Conservation (phyloP, 2,329 filamentous ascomycete species). For the Colletotrichum paranaense region DNA sequence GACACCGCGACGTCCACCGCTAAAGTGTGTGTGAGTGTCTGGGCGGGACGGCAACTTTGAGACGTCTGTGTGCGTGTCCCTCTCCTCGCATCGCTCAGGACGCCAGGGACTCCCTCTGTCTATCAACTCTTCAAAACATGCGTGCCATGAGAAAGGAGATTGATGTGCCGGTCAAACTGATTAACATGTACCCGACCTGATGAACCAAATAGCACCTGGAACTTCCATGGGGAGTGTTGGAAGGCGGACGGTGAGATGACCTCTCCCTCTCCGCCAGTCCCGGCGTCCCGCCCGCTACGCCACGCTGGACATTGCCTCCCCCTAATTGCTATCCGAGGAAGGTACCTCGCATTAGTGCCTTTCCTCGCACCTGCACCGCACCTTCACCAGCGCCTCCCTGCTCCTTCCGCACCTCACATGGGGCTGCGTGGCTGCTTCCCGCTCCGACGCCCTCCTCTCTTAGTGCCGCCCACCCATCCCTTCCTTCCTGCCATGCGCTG, state of each 20-base stretch:
- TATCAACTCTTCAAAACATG: background rate
- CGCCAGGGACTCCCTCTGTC: background rate
- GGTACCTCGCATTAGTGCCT: background rate
- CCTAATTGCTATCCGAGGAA: slow-evolving; percentile 4
- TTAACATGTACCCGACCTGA: background rate
- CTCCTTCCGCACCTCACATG: slow-evolving; percentile 5
- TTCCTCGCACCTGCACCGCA: background rate
- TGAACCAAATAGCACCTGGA: too few relatives aligned
- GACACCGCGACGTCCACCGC: background rate
- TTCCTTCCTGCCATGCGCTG: slow-evolving; percentile 8
- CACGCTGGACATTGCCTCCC: slow-evolving; percentile 12
- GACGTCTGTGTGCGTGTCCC: slow-evolving; percentile 8
- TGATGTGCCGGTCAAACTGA: background rate
- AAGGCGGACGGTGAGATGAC: background rate
- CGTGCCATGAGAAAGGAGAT: background rate
- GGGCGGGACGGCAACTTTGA: background rate
- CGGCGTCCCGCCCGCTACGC: slow-evolving; percentile 18
- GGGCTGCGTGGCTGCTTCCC: background rate
- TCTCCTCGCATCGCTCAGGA: background rate
- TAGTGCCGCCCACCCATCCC: background rate
- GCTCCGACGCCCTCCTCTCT: background rate
- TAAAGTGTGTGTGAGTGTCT: background rate
- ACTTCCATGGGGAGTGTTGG: too few relatives aligned
- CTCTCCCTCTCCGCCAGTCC: slow-evolving; percentile 17
- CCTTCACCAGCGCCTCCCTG: background rate